Evolutionary conservation across 257 asterid genomes (phyloP), one percentile per base, ranked within the genome.

Genomic region (Penstemon davidsonii): DNA sequence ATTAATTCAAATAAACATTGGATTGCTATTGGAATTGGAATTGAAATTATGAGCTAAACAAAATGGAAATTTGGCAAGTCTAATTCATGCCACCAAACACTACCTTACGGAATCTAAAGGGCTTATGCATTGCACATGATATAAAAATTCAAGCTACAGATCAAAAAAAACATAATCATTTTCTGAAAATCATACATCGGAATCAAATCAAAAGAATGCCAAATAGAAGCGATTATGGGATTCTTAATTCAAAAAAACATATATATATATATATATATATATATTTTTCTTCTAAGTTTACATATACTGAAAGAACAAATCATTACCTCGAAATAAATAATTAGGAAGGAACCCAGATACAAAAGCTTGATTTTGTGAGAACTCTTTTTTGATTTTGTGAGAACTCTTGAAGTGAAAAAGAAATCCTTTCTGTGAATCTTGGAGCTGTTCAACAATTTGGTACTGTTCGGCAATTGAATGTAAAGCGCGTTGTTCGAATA

Each of bases 251-350:
- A 55, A 7, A 55, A 5, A 4, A 8, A 13, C 1, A 3, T 13
- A 18, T 8, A 15, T 47, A 1, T 45, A 18, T 9, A 25, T 44
- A 19, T 18, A 46, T 6, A 51, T 2, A 64, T 33, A 38, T 2
- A 25, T 2, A 25, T 25, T 41, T 15, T 44, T 50, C 8, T 33
- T 46, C 8, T 15, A 0, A 40, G 40, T 3, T 36, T 8, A 15
- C 13, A 39, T 15, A 67, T 0, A 49, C 46, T 11, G 13, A 65
- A 56, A 19, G 12, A 38, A 52, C 51, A 13, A 10, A 59, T n/a
- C 33, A 51, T 42, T 73, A 78, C 86, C 86, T 75, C 59, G 76
- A 33, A 68, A 40, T 63, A 56, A 59, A 18, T 47, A 60, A 64
- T 74, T 44, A n/a, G 9, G 68, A 55, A 42, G 37, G 55, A 49